Percentiles rank a stretch among this genome's conserved stretches.
Conservation (phyloP, 345 rosid species). For the Rhodamnia argentea region DNA sequence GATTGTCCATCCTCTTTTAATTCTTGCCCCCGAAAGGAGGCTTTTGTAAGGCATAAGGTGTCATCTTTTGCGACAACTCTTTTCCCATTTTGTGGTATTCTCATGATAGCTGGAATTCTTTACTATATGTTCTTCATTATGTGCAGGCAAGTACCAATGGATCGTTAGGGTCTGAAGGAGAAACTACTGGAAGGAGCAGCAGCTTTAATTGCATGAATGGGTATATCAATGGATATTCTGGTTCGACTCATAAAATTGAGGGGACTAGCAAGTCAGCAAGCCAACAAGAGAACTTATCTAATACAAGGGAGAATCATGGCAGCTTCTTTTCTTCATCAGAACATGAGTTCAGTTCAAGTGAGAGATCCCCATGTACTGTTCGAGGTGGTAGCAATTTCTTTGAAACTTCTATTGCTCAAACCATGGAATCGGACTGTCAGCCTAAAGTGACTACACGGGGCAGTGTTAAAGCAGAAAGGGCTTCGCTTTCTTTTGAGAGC, state of each 20-base stretch:
- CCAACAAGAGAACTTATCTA: slow-evolving; percentile 6
- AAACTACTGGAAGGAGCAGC: slow-evolving; percentile 16
- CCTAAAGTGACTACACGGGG: background rate
- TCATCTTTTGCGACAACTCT: background rate
- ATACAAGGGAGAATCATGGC: slow-evolving; percentile 19
- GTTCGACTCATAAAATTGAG: slow-evolving; percentile 7
- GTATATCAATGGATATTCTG: slow-evolving; percentile 18
- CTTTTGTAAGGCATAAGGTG: slow-evolving; percentile 38
- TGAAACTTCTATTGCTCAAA: background rate
- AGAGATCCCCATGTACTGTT: background rate
- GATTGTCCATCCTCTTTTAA: slow-evolving; percentile 9
- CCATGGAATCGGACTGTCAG: background rate
- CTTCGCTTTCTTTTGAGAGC: slow-evolving; percentile 10
- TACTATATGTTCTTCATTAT: background rate
- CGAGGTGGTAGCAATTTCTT: slow-evolving; percentile 1
- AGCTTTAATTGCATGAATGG: slow-evolving; percentile 20
- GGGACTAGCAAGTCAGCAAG: slow-evolving; percentile 18
- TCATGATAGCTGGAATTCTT: background rate
- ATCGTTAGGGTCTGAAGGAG: slow-evolving; percentile 21
- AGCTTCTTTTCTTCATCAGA: background rate
- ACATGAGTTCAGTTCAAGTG: background rate
- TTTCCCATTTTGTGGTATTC: background rate
- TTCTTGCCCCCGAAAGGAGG: slow-evolving; percentile 17
- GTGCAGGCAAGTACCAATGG: slow-evolving; percentile 32
- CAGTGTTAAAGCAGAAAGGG: slow-evolving; percentile 10